Base-by-base conservation (phyloP, 1,284 basidiomycete species). In the Taiwanofungus camphoratus region DNA sequence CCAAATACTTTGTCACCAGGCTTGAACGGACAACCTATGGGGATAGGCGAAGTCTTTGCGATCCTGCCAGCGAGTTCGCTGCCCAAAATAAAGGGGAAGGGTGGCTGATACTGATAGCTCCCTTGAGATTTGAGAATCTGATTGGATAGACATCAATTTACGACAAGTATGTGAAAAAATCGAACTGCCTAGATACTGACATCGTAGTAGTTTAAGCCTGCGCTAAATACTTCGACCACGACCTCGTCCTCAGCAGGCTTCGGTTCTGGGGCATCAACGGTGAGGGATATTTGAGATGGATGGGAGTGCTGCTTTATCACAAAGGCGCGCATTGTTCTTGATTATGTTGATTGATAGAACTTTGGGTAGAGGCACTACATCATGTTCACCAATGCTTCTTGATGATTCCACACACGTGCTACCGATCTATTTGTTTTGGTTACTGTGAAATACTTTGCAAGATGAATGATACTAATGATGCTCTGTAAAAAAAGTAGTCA, bases 1-100 rank as follows among this genome's bases (percentile, higher is more conserved):
- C 95, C 95, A 58, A 97, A 95, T 0, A 99, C 89, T 41, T 90
- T 71, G 61, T 96, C 86, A 13, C 95, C 94, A 1, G 76, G 79
- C 56, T 83, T 79, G 61, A 84, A 90, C 1, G 77, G 73, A 59
- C 91, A 96, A 3, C 82, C 89, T 21, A 74, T 62, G 1, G 94
- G 95, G 23, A 97, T 85, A 11, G 84, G 89, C 15, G 88, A 91
- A 54, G 77, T 65, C 9, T 62, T 52, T 4, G 87, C 73, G 52
- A 98, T 81, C 44, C 70, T 74, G 0, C 95, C 95, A 2, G 92
- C 79, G 57, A 97, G 88, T 64, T 99, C 92, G 48, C 79, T 74
- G 16, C 91, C 91, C 5, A 92, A 74, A 8, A 80, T 71, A 66
- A 92, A 95, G 0, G 92, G 92, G 39, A 91, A 71, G 0, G 87